Evolutionary conservation across 768 basidiomycete species (phyloP).

Genomic region (Macrocybe gigantea): DNA sequence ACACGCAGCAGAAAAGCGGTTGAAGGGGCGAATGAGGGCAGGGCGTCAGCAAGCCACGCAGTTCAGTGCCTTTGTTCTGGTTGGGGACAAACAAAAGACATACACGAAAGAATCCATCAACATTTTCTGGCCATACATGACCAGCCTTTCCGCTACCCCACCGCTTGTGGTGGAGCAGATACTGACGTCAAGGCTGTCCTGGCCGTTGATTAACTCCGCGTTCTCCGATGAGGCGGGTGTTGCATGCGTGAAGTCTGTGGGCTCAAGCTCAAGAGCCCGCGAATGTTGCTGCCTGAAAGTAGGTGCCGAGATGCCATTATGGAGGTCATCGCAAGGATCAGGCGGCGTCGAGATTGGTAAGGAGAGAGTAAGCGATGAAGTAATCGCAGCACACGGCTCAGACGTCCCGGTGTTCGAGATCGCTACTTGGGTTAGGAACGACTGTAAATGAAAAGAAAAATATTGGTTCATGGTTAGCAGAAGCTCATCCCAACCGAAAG

Average conservation of each 20-base stretch:
- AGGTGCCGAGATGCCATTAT: slow-evolving; percentile 6
- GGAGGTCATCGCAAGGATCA: too few relatives aligned
- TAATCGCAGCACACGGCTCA: too few relatives aligned
- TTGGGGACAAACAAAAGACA: slow-evolving; percentile 21
- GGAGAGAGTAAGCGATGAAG: too few relatives aligned
- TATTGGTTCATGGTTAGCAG: too few relatives aligned
- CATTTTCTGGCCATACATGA: slow-evolving; percentile 40
- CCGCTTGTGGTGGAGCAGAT: slow-evolving; percentile 21
- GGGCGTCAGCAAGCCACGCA: slow-evolving; percentile 1
- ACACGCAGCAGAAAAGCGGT: too few relatives aligned
- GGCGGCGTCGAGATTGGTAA: too few relatives aligned
- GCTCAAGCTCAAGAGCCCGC: slow-evolving; percentile 8
- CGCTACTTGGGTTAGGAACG: too few relatives aligned
- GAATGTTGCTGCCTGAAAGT: slow-evolving; percentile 3
- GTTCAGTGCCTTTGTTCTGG: not conserved
- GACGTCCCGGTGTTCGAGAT: too few relatives aligned
- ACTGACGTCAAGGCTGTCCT: slow-evolving; percentile 18
- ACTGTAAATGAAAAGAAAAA: too few relatives aligned
- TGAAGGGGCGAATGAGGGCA: not conserved
- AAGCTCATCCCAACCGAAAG: too few relatives aligned
- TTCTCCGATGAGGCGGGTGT: slow-evolving; percentile 2
- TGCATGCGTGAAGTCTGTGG: not conserved
- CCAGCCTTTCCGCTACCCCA: slow-evolving; percentile 40
- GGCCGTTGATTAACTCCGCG: slow-evolving; percentile 7
- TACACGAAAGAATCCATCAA: slow-evolving; percentile 39